Conservation (phyloP, 78 protist genomes). For the Speleostelium caveatum region DNA sequence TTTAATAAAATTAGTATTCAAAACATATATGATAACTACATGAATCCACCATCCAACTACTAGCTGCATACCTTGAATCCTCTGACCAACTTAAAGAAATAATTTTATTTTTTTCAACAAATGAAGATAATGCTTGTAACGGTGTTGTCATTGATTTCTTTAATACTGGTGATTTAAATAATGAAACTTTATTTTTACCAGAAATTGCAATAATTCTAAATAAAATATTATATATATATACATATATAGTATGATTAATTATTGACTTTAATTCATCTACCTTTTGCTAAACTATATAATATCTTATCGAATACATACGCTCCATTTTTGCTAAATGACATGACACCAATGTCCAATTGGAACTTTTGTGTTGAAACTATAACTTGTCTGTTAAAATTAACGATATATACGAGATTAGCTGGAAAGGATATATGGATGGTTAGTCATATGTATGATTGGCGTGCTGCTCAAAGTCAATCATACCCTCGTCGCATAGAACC, state of each 20-base stretch:
- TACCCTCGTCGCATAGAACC: constrained; percentile 74
- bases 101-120: constrained; percentile 11
- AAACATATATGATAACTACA: too few relatives aligned
- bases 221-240: too few relatives aligned
- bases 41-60: too few relatives aligned
- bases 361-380: constrained; percentile 31
- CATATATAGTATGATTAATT: background rate
- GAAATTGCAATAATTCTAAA: constrained; percentile 44
- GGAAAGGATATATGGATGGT: background rate
- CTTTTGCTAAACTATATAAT: background rate
- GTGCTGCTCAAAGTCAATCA: background rate
- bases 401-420: constrained; percentile 41
- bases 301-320: background rate
- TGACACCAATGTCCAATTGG: background rate
- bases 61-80: too few relatives aligned
- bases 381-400: constrained; percentile 50
- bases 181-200: constrained; percentile 26
- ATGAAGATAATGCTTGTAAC: constrained; percentile 19
- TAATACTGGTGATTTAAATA: constrained; percentile 47
- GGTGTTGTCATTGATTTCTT: constrained; percentile 32
- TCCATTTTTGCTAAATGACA: constrained; percentile 59
- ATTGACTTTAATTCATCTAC: background rate
- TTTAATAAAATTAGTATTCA: background rate
- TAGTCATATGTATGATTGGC: background rate
- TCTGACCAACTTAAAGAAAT: constrained; percentile 40